Evolutionary conservation across 2,329 filamentous ascomycete species (phyloP), one percentile per base, ranked within the genome.

Genomic region (Cadophora sp.): DNA sequence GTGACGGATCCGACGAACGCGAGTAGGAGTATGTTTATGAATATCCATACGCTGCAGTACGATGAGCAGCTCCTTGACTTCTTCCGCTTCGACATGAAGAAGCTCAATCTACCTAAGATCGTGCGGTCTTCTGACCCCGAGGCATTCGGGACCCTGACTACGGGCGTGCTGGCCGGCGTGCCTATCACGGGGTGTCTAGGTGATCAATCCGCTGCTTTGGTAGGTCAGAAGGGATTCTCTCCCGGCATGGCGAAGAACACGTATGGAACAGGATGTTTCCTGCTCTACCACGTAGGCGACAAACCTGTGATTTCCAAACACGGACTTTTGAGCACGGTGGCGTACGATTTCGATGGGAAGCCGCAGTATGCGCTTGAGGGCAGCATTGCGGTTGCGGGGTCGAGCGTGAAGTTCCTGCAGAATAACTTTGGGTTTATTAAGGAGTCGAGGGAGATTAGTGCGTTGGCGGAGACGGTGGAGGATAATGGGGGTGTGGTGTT

Each of bases 1-100:
- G 91, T 95, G 67, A 93, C 92, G 1, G 92, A 96, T 75, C 87
- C 90, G 7, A 91, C 91, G 67, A 96, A 96, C 77, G 92, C 92
- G 19, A 93, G 91, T 3, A 84, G 92, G 72, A 95, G 92, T 55
- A 94, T 94, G 92, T 94, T 96, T 80, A 92, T 94, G 89, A 92
- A 94, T 79, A 84, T 95, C 43, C 85, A 92, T 75, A 92, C 87
- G 1, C 83, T 93, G 53, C 80, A 93, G 74, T 96, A 95, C 78
- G 91, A 93, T 75, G 86, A 91, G 59, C 84, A 86, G 62, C 85
- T 94, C 62, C 82, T 94, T 34, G 84, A 91, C 59, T 95, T 93
- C 82, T 95, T 95, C 81, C 84, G 87, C 50, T 80, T 95, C 56
- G 90, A 94, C 77, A 81, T 82, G 66, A 85, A 82, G 59, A 94